Percentiles rank a stretch among this genome's conserved stretches.
phyloP scores from a whole-genome alignment of 169 alveolate species.

The Eimeria brunetti region DNA sequence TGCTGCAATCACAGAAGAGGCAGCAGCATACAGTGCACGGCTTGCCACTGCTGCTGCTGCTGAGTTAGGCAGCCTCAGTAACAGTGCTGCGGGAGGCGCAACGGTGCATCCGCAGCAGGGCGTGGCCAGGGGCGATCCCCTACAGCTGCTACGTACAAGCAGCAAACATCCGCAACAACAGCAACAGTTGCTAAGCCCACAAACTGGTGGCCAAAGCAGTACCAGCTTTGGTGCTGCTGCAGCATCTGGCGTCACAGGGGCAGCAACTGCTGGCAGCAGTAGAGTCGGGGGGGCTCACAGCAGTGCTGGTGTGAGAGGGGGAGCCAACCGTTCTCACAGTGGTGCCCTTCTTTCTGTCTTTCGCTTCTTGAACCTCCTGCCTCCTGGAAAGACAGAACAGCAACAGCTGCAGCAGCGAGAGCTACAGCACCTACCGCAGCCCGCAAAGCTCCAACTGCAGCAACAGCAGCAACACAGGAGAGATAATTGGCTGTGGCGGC shows the following conservation, averaged over 20 bases:
- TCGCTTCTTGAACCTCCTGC: constrained; percentile 61
- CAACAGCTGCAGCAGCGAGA: constrained; percentile 47
- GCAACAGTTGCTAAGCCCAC: constrained; percentile 32
- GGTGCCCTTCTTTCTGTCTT: constrained; percentile 67
- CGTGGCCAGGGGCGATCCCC: constrained; percentile 36
- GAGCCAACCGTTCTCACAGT: constrained; percentile 38
- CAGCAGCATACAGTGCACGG: constrained; percentile 49
- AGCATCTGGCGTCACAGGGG: constrained; percentile 35
- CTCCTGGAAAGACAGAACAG: constrained; percentile 60
- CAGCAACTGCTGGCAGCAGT: constrained; percentile 40
- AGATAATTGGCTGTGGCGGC: constrained; percentile 63
- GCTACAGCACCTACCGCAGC: constrained; percentile 42
- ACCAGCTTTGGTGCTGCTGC: constrained; percentile 23
- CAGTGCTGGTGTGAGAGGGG: constrained; percentile 13
- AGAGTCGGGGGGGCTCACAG: constrained; percentile 17
- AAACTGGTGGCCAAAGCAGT: constrained; percentile 16
- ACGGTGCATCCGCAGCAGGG: constrained; percentile 1
- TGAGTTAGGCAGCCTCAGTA: constrained; percentile 16
- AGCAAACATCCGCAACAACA: constrained; percentile 1
- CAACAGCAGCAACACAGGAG: constrained; percentile 67
- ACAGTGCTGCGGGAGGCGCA: neutral
- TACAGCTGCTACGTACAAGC: constrained; percentile 42
- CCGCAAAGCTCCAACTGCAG: constrained; percentile 68
- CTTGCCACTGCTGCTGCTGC: constrained; percentile 5
- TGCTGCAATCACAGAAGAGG: constrained; percentile 30